Evolutionary conservation across 257 asterid species (phyloP), one percentile per base, ranked within the genome.

Genomic region (Scutellaria minor): DNA sequence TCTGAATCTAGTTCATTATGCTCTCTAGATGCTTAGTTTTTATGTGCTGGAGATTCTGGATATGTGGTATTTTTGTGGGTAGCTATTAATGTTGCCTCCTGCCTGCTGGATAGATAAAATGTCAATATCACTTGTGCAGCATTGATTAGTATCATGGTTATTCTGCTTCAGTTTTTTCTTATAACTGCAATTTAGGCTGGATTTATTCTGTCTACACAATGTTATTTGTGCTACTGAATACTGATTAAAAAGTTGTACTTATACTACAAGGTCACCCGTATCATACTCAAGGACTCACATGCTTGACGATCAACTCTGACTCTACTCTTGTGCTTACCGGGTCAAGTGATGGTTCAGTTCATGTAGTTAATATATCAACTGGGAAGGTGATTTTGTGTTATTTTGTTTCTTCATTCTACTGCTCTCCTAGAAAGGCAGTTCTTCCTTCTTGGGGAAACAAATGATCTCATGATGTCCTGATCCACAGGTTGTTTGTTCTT

Each of bases 271-370:
- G 96, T 60, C 89, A 94, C 79, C 88, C 88, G 0, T 94, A 91
- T 81, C 99, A 91, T 79, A 82, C 82, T 7, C 83, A 82, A 73
- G 97, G 97, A n/a, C 80, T 94, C 74, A 91, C 96, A 13, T 91
- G 98, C 85, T 78, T 91, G 90, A 77, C 93, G 45, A 74, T 90
- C 77, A 92, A 71, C 80, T 81, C 95, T 44, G 97, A 94, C 82
- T 88, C 99, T 56, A 55, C 84, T 53, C 89, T 91, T 71, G 97
- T 83, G 53, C 88, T 94, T 67, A 85, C 90, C 60, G 99, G 99
- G 47, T 88, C 99, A 8, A 82, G 70, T 22, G 95, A 91, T 79
- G 84, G 92, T 62, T 85, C 97, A 46, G 86, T 79, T 81, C 93
- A 87, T 75, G 79, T 86, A 67, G 96, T 89, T 66, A 88, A 89